Conservation (phyloP, 305 asterid genomes). For the Fraxinus greggii region DNA sequence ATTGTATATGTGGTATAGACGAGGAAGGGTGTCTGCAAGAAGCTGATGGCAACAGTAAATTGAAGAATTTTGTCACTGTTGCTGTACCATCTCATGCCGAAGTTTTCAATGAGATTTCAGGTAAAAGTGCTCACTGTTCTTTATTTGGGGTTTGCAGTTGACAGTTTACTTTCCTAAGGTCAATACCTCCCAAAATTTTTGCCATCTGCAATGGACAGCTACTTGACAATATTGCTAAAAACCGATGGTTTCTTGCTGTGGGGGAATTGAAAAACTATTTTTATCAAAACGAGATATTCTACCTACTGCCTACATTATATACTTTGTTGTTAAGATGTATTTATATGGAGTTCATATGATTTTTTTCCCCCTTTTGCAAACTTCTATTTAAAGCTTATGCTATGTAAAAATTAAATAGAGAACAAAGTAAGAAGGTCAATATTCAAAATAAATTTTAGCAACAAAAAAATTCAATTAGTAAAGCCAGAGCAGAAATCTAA, state of each 20-base stretch:
- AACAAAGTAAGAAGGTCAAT: not conserved
- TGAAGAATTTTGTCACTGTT: conserved; percentile 45
- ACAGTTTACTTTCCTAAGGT: not conserved
- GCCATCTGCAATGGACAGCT: not conserved
- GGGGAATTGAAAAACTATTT: not conserved
- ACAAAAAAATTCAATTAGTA: not conserved
- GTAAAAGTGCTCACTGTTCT: conserved; percentile 32
- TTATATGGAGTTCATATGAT: not conserved
- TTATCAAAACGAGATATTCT: not conserved
- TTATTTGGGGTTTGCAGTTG: conserved; percentile 1
- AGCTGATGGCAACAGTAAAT: conserved; percentile 32
- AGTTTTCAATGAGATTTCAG: conserved; percentile 41
- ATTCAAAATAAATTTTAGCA: not conserved
- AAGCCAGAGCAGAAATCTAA: not conserved
- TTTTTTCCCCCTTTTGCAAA: not conserved
- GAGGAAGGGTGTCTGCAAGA: conserved; percentile 36
- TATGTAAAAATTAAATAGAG: not conserved
- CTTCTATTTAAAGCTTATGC: not conserved
- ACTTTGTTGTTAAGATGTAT: not conserved
- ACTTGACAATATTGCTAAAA: not conserved
- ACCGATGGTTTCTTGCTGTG: conserved; percentile 11
- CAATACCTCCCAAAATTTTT: not conserved
- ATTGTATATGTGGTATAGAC: conserved; percentile 22
- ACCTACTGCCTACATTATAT: not conserved
- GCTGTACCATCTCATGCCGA: conserved; percentile 52